These are phyloP conservation scores for Eremothecium sinecaudum DNA, from an alignment of 1,139 yeast genomes.

Conservation along the genomic window DNA sequence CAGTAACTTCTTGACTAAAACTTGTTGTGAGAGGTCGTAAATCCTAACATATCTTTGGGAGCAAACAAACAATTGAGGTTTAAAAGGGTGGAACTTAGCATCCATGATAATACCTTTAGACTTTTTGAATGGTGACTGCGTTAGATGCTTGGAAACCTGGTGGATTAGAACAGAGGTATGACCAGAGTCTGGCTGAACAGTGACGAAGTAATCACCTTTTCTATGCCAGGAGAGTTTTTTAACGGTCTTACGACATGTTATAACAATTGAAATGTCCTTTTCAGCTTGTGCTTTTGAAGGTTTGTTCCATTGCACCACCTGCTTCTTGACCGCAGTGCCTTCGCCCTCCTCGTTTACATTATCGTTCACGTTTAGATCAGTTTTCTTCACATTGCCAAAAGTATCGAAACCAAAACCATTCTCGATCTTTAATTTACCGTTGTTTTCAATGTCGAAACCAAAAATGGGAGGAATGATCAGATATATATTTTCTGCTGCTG, in stretches of 20 bases:
- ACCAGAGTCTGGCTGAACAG: constrained; percentile 85
- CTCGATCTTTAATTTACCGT: constrained; percentile 70
- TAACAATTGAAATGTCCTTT: constrained; percentile 67
- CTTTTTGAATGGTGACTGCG: constrained; percentile 95
- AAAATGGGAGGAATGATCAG: constrained; percentile 83
- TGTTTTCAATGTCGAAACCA: constrained; percentile 79
- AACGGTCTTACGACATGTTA: constrained; percentile 58
- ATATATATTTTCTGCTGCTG: constrained; percentile 73
- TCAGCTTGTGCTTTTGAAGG: constrained; percentile 56
- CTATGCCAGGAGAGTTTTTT: constrained; percentile 92
- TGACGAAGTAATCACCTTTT: constrained; percentile 92
- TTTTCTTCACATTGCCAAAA: constrained; percentile 48
- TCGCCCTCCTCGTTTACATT: constrained; percentile 33
- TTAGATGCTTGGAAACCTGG: constrained; percentile 84
- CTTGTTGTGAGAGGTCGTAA: constrained; percentile 83
- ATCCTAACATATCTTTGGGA: constrained; percentile 87
- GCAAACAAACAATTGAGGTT: constrained; percentile 88
- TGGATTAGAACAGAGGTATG: constrained; percentile 87
- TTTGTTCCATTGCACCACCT: constrained; percentile 75
- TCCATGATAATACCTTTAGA: constrained; percentile 92
- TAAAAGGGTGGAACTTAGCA: constrained; percentile 93
- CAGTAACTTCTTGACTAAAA: constrained; percentile 66
- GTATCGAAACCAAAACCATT: constrained; percentile 89
- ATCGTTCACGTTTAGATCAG: constrained; percentile 38
- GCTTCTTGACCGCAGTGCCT: constrained; percentile 37